A percentile compares a stretch with the other conserved stretches of the same genome.
Conservation (phyloP, 805 yeast genomes). For the Kazachstania africana region DNA sequence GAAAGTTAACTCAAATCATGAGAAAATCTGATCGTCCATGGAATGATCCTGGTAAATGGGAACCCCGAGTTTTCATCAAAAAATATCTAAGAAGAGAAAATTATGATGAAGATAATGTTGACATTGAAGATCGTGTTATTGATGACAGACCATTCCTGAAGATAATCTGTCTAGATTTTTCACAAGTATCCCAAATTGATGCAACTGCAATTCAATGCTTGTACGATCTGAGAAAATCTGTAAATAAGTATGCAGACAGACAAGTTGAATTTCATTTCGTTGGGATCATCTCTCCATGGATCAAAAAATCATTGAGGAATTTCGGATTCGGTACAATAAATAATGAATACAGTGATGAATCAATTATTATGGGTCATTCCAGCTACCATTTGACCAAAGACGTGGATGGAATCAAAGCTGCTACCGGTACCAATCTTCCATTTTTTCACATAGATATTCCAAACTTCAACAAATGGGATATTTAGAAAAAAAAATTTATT, state of each 20-base stretch:
- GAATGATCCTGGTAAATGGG: conserved; percentile 68
- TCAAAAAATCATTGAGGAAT: conserved; percentile 59
- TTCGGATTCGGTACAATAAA: conserved; percentile 65
- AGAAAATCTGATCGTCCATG: conserved; percentile 57
- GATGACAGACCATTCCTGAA: conserved; percentile 58
- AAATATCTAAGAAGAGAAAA: neutral
- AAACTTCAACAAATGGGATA: conserved; percentile 24
- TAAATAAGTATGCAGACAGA: conserved; percentile 63
- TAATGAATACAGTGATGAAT: conserved; percentile 27
- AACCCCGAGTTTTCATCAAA: conserved; percentile 28
- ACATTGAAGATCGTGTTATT: neutral
- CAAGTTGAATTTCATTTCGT: conserved; percentile 85
- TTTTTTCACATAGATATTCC: conserved; percentile 28
- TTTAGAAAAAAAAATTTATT: conserved; percentile 3
- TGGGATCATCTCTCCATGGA: conserved; percentile 80
- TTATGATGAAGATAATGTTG: neutral
- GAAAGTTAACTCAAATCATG: conserved; percentile 30
- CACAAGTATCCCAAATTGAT: conserved; percentile 65
- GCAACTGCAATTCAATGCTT: conserved; percentile 70
- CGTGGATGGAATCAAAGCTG: conserved; percentile 11
- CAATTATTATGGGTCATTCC: conserved; percentile 23
- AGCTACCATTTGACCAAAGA: conserved; percentile 21
- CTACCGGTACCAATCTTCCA: conserved; percentile 25
- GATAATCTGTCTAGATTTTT: conserved; percentile 70
- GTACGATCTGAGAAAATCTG: conserved; percentile 61